phyloP scores from a whole-genome alignment of 768 basidiomycete species.

The Serpula lacrymans region DNA sequence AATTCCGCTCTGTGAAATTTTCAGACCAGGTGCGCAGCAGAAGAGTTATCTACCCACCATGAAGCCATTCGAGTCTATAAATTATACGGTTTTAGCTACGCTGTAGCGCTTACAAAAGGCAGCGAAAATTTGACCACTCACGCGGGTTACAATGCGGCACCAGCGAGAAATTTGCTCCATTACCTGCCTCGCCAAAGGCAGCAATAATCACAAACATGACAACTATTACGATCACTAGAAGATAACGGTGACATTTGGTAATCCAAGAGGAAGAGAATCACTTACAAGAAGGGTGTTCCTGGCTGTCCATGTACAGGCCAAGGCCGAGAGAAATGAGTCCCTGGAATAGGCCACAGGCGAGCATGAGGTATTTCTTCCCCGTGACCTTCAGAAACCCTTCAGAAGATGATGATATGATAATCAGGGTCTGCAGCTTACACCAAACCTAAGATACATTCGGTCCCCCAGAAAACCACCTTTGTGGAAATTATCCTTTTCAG shows the following conservation, averaged over 20 bases:
- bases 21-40: background rate
- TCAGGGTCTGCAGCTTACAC: slow-evolving; percentile 20
- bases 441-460: slow-evolving; percentile 38
- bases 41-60: slow-evolving; percentile 20
- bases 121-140: slow-evolving; percentile 16
- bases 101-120: background rate
- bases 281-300: slow-evolving; percentile 17
- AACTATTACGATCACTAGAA: slow-evolving; percentile 31
- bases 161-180: slow-evolving; percentile 50
- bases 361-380: slow-evolving; percentile 48
- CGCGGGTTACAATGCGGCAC: slow-evolving; percentile 48
- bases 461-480: slow-evolving; percentile 47
- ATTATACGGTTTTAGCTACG: slow-evolving; percentile 10
- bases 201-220: slow-evolving; percentile 37
- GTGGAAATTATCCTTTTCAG: background rate
- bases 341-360: slow-evolving; percentile 41
- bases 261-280: background rate
- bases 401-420: background rate
- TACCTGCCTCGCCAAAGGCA: slow-evolving; percentile 38
- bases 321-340: slow-evolving; percentile 42
- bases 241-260: background rate
- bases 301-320: slow-evolving; percentile 40
- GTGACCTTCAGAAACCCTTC: slow-evolving; percentile 13
- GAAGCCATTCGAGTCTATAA: slow-evolving; percentile 29
- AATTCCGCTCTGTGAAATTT: slow-evolving; percentile 26